phyloP scores from a whole-genome alignment of 805 yeast genomes.

The Yamadazyma kitorensis region DNA sequence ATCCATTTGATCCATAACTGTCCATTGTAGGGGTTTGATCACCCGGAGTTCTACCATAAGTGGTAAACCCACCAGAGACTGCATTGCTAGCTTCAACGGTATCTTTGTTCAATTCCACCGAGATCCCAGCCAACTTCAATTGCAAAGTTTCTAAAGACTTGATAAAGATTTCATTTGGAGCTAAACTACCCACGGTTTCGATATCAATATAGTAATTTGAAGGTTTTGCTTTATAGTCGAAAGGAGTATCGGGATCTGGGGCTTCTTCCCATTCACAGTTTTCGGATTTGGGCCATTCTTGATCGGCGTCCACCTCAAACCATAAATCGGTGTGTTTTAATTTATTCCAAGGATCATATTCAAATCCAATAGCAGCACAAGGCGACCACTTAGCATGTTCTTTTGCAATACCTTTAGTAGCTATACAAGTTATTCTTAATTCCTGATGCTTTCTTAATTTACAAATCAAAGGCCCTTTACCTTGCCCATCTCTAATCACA shows the following conservation, averaged over 20 bases:
- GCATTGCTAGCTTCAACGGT: slow-evolving; percentile 36
- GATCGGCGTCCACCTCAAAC: slow-evolving; percentile 86
- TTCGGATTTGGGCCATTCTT: slow-evolving; percentile 89
- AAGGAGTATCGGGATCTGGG: slow-evolving; percentile 80
- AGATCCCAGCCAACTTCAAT: slow-evolving; percentile 84
- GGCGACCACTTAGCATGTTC: slow-evolving; percentile 99
- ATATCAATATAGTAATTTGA: slow-evolving; percentile 80
- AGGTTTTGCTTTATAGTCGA: slow-evolving; percentile 83
- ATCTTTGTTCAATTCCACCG: slow-evolving; percentile 59
- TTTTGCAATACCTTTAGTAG: slow-evolving; percentile 95
- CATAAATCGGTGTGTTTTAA: slow-evolving; percentile 93
- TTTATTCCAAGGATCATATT: slow-evolving; percentile 99
- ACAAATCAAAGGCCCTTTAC: slow-evolving; percentile 86
- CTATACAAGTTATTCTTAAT: slow-evolving; percentile 83
- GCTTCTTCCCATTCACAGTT: slow-evolving; percentile 97
- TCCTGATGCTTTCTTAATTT: slow-evolving; percentile 92
- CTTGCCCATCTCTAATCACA: slow-evolving; percentile 70
- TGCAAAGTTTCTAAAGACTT: slow-evolving; percentile 84
- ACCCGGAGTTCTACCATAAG: slow-evolving; percentile 39
- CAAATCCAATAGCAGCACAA: slow-evolving; percentile 92
- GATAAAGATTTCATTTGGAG: slow-evolving; percentile 84
- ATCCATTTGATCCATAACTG: slow-evolving; percentile 32
- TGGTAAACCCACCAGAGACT: slow-evolving; percentile 46
- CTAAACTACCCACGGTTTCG: slow-evolving; percentile 87
- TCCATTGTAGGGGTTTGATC: slow-evolving; percentile 20